A percentile compares a stretch with the other conserved stretches of the same genome.
phyloP scores from a whole-genome alignment of 2,329 filamentous ascomycete species.

The Aspergillus sp. region DNA sequence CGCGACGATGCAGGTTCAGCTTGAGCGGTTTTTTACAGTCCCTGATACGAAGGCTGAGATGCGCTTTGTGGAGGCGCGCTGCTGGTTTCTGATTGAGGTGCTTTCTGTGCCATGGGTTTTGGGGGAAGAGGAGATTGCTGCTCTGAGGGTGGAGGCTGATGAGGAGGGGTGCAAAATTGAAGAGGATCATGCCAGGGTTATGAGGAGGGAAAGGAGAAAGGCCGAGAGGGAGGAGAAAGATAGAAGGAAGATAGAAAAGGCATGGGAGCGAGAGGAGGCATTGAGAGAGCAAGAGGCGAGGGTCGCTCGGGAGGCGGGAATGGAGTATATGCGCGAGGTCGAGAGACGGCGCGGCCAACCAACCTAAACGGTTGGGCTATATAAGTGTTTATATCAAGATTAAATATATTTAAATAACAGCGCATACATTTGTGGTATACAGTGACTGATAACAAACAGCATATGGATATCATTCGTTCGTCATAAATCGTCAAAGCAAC shows the following conservation, averaged over 20 bases:
- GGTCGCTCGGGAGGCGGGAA: constrained; percentile 31
- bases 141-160: constrained; percentile 43
- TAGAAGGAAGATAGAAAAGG: constrained; percentile 29
- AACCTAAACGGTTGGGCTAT: neutral
- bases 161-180: constrained; percentile 39
- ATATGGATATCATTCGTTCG: constrained; percentile 6
- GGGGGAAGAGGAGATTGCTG: constrained; percentile 42
- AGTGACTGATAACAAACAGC: constrained; percentile 1
- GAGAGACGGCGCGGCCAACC: constrained; percentile 9
- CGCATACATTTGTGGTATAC: neutral
- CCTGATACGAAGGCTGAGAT: constrained; percentile 56
- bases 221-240: constrained; percentile 27
- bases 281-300: constrained; percentile 36
- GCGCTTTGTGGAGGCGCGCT: constrained; percentile 52
- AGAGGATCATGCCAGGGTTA: constrained; percentile 37
- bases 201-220: constrained; percentile 36
- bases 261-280: constrained; percentile 44
- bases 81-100: constrained; percentile 50
- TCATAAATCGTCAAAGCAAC: constrained; percentile 9
- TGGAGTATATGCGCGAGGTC: constrained; percentile 24
- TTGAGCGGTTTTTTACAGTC: constrained; percentile 54
- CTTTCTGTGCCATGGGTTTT: constrained; percentile 57
- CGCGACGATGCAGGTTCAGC: constrained; percentile 51
- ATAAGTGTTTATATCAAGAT: neutral
- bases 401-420: neutral